A percentile compares a stretch with the other conserved stretches of the same genome.
Evolutionary conservation across 2,329 filamentous ascomycete genomes (phyloP).

Genomic region (Allantophomopsis cytisporea): DNA sequence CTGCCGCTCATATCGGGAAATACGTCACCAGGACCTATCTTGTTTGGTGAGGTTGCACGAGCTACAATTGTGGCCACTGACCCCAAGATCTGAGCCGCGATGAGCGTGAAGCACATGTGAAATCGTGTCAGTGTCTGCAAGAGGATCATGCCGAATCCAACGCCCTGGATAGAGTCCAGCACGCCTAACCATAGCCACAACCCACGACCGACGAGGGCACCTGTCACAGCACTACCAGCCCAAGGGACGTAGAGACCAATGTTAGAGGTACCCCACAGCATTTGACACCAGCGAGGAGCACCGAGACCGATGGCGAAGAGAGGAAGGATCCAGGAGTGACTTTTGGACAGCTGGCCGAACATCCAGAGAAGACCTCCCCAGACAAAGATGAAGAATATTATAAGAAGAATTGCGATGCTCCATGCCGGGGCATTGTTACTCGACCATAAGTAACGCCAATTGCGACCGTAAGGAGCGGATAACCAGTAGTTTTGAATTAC

Average conservation of each 20-base stretch:
- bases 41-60: conserved; percentile 43
- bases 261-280: conserved; percentile 47
- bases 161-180: conserved; percentile 47
- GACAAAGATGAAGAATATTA: conserved; percentile 35
- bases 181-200: conserved; percentile 55
- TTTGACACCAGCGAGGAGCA: conserved; percentile 51
- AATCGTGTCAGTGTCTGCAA: conserved; percentile 48
- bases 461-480: conserved; percentile 49
- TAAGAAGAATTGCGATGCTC: conserved; percentile 39
- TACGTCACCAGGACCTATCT: conserved; percentile 42
- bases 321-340: conserved; percentile 50
- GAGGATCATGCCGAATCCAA: conserved; percentile 53
- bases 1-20: conserved; percentile 44
- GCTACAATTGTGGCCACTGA: conserved; percentile 47
- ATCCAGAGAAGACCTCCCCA: conserved; percentile 37
- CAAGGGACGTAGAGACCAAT: conserved; percentile 48
- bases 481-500: conserved; percentile 55
- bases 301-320: conserved; percentile 54
- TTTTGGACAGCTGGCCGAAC: conserved; percentile 38
- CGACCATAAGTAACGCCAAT: conserved; percentile 35
- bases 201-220: conserved; percentile 38
- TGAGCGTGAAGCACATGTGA: conserved; percentile 46
- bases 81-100: conserved; percentile 47
- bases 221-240: conserved; percentile 37
- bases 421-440: conserved; percentile 32